Conservation (phyloP, 495 filamentous ascomycete species). For the Elasticomyces elasticus region DNA sequence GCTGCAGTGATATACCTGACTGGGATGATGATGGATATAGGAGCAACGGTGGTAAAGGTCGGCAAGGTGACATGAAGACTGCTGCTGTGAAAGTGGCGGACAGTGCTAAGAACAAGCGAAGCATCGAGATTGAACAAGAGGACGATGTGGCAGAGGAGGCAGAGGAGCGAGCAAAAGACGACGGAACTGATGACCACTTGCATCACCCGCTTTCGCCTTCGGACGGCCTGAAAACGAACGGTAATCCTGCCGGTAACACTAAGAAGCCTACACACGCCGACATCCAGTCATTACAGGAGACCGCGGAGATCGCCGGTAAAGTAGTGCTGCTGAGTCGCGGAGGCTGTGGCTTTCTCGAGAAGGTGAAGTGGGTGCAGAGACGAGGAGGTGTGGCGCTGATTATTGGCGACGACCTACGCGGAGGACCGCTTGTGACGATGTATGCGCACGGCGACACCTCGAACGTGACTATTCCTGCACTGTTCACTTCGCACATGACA, state of each 20-base stretch:
- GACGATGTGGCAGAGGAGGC: slow-evolving; percentile 3
- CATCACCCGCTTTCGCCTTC: slow-evolving; percentile 55
- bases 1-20: slow-evolving; percentile 92
- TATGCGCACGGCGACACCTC: slow-evolving; percentile 90
- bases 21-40: slow-evolving; percentile 55
- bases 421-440: slow-evolving; percentile 85
- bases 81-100: neutral
- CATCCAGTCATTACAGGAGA: slow-evolving; percentile 89
- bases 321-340: slow-evolving; percentile 82
- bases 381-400: slow-evolving; percentile 82
- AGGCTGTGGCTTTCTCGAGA: slow-evolving; percentile 93
- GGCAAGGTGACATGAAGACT: slow-evolving; percentile 2
- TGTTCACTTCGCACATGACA: slow-evolving; percentile 92
- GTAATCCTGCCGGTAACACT: slow-evolving; percentile 25
- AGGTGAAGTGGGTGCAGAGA: slow-evolving; percentile 91
- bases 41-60: slow-evolving; percentile 10
- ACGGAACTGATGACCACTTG: slow-evolving; percentile 88
- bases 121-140: slow-evolving; percentile 2
- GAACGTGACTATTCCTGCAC: slow-evolving; percentile 82
- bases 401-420: slow-evolving; percentile 83
- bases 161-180: slow-evolving; percentile 36
- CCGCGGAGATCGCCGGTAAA: slow-evolving; percentile 87
- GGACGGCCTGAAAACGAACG: slow-evolving; percentile 34
- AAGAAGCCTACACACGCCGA: slow-evolving; percentile 61
- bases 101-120: slow-evolving; percentile 8